Base-by-base conservation (phyloP, 169 alveolate genomes). In the Plasmodium blacklocki region DNA sequence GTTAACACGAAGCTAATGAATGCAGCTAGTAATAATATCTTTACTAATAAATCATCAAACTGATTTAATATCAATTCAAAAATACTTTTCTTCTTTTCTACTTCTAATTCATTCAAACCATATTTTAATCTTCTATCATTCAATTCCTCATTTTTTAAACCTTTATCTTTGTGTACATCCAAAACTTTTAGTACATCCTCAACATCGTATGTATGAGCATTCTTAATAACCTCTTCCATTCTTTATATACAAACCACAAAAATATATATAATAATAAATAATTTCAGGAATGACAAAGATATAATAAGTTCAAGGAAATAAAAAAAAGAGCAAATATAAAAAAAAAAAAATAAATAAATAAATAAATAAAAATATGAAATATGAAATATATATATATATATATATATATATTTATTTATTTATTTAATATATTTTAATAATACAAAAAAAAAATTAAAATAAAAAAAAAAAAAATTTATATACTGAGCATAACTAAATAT, bases 21-120 rank as follows among this genome's bases (percentile, higher is more conserved):
- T 0, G 99, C 99, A 1, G 99, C 99, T 11, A 94, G 96, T 29
- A 99, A 94, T 64, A 99, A 94, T 39, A 99, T 99, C 93, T 97
- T 95, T 50, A 98, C 99, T 72, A 98, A 93, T 39, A 97, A 83
- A 70, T 98, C 99, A 58, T 98, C 99, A 86, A 98, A 98, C 92
- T 98, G 98, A 74, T 96, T 98, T 52, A 96, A 78, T 47, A 98
- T 96, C 80, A 97, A 94, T 50, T 95, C 96, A 86, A 97, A 90
- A 9, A 97, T 93, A 26, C 99, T 96, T 80, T 96, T 98, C 68
- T 95, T 96, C 88, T 95, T 98, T 19, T 97, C 97, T 89, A 97
- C 96, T 32, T 90, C 97, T 32, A 97, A 93, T 72, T 96, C 95
- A 80, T 98, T 97, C 32, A 93, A 93, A 2, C 99, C 99, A 74